Evolutionary conservation across 2,329 filamentous ascomycete species (phyloP), one percentile per base, ranked within the genome.

Genomic region (Metarhizium guizhouense): DNA sequence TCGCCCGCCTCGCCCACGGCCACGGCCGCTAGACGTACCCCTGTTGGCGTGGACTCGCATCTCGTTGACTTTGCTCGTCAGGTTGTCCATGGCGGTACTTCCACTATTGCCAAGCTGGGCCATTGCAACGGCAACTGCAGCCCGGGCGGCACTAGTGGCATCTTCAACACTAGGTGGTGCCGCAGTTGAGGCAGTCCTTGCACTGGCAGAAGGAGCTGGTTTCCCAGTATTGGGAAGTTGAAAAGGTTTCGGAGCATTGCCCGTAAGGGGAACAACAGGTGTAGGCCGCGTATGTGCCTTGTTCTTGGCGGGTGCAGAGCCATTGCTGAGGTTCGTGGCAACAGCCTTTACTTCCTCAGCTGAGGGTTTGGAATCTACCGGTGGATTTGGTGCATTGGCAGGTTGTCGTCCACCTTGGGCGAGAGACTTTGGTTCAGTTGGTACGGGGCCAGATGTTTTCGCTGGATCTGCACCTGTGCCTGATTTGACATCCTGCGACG

Each of bases 121-220:
- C 85, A 91, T 90, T 2, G 88, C 88, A 45, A 86, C 82, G 53
- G 87, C 87, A n/a, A 90, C 88, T 8, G 88, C 88, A 34, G 86
- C 87, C 63, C 84, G 86, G 1, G 88, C 88, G 43, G 86, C 83
- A 66, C 86, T 83, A 0, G 88, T 91, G 1, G 87, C 86, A 70
- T 87, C 85, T 59, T 82, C 78, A 10, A 86, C 73, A 49, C 72
- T 65, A 67, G 58, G 63, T 0, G 69, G 67, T 1, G 65, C 65
- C 25, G 78, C 68, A 48, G 70, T 55, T n/a, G 63, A 64, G 4
- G 69, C 63, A 8, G 68, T 61, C 57, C 76, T 75, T 1, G 72
- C 38, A 16, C 38, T 65, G 10, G 67, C 63, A 3, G 74, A 65
- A 5, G 65, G 63, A 2, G 60, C 59, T 14, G 61, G 51, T 36